Evolutionary conservation across 129 eudicot species (phyloP), one percentile per base, ranked within the genome.

Genomic region (Rutidosis leptorrhynchoides): DNA sequence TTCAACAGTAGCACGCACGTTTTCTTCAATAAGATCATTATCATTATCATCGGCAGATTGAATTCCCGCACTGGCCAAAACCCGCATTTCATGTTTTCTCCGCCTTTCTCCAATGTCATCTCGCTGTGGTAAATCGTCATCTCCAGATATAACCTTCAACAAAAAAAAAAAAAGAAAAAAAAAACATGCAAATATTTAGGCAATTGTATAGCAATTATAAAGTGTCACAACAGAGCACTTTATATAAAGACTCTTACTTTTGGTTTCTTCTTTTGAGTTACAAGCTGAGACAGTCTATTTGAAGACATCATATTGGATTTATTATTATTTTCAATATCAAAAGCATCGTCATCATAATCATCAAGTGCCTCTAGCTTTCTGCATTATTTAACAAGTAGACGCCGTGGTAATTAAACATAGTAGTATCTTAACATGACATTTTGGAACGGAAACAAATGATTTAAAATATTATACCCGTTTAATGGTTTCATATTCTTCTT

Each of bases 31-130:
- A n/a, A 25, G 64, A 62, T 71, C 89, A 64, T 37, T 37, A 2
- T 80, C 87, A 54, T 56, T 87, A 64, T 37, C 12, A 2, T 80
- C 87, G 48, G 51, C 80, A 30, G 85, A 78, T 6, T 80, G 73
- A 51, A 92, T 54, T 78, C 95, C 98, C 66, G 95, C 96, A 70
- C 87, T 81, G 15, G 87, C 79, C 23, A 88, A 74, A 64, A 88
- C 96, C 24, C 85, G 82, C 65, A 73, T 71, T 78, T 93, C 99
- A 71, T 88, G 92, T 65, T 89, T 88, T 75, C 95, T 82, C 76
- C 99, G 75, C 74, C 96, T 86, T 75, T 88, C 96, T 58, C 99
- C 96, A 77, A 93, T 78, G 70, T 93, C 93, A 82, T 89, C 95
- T 48, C 95, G 80, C 61, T 71, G 79, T 14, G 96, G 99, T 70